Base-by-base conservation (phyloP, 2,329 filamentous ascomycete species). In the Metarhizium humberi region DNA sequence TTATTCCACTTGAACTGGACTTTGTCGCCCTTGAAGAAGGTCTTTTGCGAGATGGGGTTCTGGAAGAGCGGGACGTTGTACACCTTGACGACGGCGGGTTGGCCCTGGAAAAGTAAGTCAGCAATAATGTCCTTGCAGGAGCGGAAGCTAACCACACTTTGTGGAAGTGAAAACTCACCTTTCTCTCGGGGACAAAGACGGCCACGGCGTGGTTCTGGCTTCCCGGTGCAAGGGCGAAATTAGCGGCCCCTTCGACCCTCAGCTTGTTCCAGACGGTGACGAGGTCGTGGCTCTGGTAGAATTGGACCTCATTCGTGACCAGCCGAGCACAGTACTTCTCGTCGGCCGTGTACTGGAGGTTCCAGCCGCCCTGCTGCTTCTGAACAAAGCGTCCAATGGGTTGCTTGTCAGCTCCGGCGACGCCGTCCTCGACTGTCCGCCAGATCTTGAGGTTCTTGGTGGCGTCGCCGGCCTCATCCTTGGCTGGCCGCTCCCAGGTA, bases 1-100 rank as follows among this genome's bases (percentile, higher is more conserved):
- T 87, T 83, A 74, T 99, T 99, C 94, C 94, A 99, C 77, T 96
- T 96, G 68, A 99, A 78, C 73, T 96, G 91, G 50, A 99, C 92
- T 78, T 97, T 97, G 78, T 99, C 94, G 60, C 92, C 92, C 78
- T 99, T 99, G 84, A 91, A 99, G 70, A 99, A 99, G 1, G 88
- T 96, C 85, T 99, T 99, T 71, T 97, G 92, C 43, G 92, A 96
- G 51, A 96, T 85, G 4, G 92, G 86, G 53, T 76, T 77, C 60
- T 75, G 81, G 74, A 97, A 97, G 64, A 94, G 81, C 46, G 94
- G 92, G 40, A 97, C 88, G 62, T 92, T 90, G 77, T 88, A 99
- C 58, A 97, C 88, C 74, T 95, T 95, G 71, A 97, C 91, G 2
- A 89, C 83, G 54, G 94, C 92, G 40, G 94, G 94, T 81, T 92